These are phyloP conservation scores for Fusarium abutilonis DNA, from an alignment of 2,329 filamentous ascomycete genomes.

Conservation along the genomic window DNA sequence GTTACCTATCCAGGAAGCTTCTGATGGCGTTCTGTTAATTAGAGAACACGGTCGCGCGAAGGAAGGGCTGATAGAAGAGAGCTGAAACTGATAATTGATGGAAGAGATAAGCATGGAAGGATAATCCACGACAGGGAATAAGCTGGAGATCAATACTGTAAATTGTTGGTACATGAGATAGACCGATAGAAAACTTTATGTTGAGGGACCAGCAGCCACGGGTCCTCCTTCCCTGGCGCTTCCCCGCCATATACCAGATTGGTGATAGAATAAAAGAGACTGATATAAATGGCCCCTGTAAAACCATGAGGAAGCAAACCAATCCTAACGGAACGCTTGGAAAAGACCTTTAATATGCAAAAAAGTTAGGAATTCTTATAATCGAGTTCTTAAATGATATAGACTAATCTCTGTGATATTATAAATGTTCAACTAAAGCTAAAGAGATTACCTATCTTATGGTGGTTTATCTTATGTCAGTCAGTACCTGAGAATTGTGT, in stretches of 20 bases:
- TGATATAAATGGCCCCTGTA: too few species aligned
- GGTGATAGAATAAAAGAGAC: too few species aligned
- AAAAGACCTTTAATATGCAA: too few species aligned
- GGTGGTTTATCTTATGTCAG: too few species aligned
- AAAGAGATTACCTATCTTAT: too few species aligned
- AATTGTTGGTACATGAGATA: too few species aligned
- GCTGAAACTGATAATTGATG: background rate
- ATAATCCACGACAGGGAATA: background rate
- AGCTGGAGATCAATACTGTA: background rate
- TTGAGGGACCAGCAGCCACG: background rate
- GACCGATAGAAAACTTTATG: background rate
- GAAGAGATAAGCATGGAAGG: background rate
- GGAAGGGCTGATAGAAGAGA: background rate
- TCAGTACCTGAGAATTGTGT: background rate
- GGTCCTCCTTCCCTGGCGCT: conserved; percentile 24
- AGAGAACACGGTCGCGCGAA: background rate
- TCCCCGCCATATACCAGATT: conserved; percentile 20
- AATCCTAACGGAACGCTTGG: too few species aligned
- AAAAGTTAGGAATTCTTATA: too few species aligned
- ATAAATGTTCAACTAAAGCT: too few species aligned
- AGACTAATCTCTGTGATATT: too few species aligned
- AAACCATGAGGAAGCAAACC: too few species aligned
- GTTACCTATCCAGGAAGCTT: background rate
- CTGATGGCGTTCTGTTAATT: background rate
- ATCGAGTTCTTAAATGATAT: too few species aligned